Evolutionary conservation across 331 rosid genomes (phyloP).

Genomic region (Stylosanthes scabra): DNA sequence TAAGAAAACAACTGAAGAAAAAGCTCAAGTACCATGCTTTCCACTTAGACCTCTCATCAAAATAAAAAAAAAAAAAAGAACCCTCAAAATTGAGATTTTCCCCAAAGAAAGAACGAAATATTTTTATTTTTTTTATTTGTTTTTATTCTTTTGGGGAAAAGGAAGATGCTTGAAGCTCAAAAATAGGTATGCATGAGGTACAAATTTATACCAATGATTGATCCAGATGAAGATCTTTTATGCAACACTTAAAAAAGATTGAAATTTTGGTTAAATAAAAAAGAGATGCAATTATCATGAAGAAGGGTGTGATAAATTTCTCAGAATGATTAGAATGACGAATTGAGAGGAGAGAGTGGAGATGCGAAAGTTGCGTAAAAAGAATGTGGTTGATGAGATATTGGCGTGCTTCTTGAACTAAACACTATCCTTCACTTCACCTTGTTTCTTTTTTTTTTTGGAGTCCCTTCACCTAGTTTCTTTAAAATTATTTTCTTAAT

Average conservation of each 20-base stretch:
- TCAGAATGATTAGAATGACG: conserved; percentile 41
- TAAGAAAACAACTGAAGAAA: conserved; percentile 56
- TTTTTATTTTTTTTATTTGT: no score
- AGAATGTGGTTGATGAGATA: conserved; percentile 58
- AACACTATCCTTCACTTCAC: not conserved
- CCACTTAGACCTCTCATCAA: conserved; percentile 79
- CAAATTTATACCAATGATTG: not conserved
- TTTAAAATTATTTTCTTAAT: not conserved
- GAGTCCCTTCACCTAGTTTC: not conserved
- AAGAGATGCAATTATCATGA: conserved; percentile 31
- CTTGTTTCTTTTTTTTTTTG: no score
- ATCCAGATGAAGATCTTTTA: conserved; percentile 27
- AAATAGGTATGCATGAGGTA: conserved; percentile 8
- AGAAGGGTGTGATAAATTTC: conserved; percentile 35
- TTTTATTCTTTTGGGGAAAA: not conserved
- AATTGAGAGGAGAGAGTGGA: conserved; percentile 46
- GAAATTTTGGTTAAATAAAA: conserved; percentile 7
- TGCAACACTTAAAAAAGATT: conserved; percentile 11
- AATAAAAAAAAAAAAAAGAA: conserved; percentile 45
- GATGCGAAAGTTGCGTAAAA: conserved; percentile 58
- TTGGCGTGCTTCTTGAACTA: conserved; percentile 67
- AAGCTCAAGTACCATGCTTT: conserved; percentile 72
- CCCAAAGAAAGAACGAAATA: not conserved
- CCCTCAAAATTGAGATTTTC: conserved; percentile 18
- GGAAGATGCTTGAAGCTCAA: not conserved